Evolutionary conservation across 495 filamentous ascomycete species (phyloP).

Genomic region (Ramalina peruviana): DNA sequence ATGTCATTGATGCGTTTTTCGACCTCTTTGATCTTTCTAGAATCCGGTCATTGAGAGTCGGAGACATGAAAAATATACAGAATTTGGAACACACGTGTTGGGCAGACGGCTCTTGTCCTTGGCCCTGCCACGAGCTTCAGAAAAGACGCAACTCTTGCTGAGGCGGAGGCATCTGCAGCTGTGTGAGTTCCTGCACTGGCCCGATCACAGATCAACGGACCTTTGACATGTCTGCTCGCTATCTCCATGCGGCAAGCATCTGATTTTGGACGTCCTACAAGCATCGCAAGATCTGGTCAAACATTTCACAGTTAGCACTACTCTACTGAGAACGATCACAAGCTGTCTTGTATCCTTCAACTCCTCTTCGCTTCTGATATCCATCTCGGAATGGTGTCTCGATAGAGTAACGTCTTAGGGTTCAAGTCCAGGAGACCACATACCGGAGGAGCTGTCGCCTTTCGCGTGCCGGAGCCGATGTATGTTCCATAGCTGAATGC

Average conservation of each 20-base stretch:
- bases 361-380: too few species aligned
- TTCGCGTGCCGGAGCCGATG: too few species aligned
- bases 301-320: too few species aligned
- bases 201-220: background rate
- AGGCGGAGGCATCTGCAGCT: constrained; percentile 3
- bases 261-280: constrained; percentile 5
- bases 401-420: too few species aligned
- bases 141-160: constrained; percentile 4
- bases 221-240: constrained; percentile 3
- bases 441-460: too few species aligned
- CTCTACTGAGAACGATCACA: too few species aligned
- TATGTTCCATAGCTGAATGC: too few species aligned
- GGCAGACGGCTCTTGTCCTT: background rate
- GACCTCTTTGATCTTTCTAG: constrained; percentile 3
- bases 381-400: too few species aligned
- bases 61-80: background rate
- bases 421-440: too few species aligned
- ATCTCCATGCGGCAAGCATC: background rate
- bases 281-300: constrained; percentile 2
- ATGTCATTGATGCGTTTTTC: constrained; percentile 8
- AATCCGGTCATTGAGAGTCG: background rate
- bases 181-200: background rate
- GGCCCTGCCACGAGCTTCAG: background rate
- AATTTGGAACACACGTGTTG: background rate
- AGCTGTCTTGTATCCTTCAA: too few species aligned